Percentiles rank a stretch among this genome's conserved stretches.
These are phyloP conservation scores for Leccinum arenicola DNA, from an alignment of 768 basidiomycete species.

Conservation along the genomic window DNA sequence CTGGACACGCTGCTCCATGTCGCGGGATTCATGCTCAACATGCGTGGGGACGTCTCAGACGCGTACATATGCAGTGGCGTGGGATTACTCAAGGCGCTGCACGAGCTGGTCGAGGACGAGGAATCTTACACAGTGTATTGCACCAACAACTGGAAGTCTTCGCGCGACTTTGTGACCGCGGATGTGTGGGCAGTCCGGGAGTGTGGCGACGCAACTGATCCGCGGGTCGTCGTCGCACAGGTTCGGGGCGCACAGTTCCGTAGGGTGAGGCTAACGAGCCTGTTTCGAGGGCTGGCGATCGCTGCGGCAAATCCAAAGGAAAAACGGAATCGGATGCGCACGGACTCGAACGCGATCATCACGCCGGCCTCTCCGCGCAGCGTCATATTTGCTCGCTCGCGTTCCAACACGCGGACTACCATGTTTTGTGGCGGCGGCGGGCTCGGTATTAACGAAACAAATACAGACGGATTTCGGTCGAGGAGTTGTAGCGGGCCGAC, in stretches of 20 bases:
- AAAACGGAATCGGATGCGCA: constrained; percentile 17
- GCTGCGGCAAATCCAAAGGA: constrained; percentile 24
- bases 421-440: constrained; percentile 3
- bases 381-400: constrained; percentile 29
- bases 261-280: constrained; percentile 46
- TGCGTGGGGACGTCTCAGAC: constrained; percentile 47
- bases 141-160: constrained; percentile 41
- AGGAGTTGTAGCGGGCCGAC: constrained; percentile 20
- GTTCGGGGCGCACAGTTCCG: constrained; percentile 60
- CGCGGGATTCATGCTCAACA: constrained; percentile 68
- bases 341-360: constrained; percentile 28
- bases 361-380: constrained; percentile 25
- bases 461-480: constrained; percentile 3
- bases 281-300: constrained; percentile 45
- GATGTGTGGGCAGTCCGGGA: constrained; percentile 51
- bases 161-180: constrained; percentile 44
- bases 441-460: constrained; percentile 8
- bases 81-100: constrained; percentile 45
- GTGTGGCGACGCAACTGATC: constrained; percentile 14
- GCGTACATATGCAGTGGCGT: constrained; percentile 64
- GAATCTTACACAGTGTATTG: constrained; percentile 52
- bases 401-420: constrained; percentile 23
- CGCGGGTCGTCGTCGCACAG: constrained; percentile 48
- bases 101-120: constrained; percentile 39
- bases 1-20: constrained; percentile 66